Conservation (phyloP, 129 eudicot species). For the Pittosporum tobira region DNA sequence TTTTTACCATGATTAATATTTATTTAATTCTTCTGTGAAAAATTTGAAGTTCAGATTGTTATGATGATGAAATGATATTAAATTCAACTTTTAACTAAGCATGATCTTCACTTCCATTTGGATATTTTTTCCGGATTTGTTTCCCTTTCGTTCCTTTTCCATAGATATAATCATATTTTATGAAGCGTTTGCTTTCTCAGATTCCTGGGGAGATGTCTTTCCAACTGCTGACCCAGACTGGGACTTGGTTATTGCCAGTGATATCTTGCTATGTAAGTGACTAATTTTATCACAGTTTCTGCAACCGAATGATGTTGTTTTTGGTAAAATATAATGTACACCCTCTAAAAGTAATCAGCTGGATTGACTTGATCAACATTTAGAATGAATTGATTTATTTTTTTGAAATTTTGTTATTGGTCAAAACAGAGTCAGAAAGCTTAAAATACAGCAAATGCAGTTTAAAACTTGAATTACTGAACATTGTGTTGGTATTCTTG, state of each 20-base stretch:
- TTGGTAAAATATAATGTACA: neutral
- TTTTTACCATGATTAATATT: neutral
- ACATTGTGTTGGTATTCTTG: too few relatives aligned
- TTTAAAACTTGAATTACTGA: too few relatives aligned
- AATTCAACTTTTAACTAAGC: neutral
- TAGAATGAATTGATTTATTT: neutral
- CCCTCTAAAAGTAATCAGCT: neutral
- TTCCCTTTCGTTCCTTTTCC: too few relatives aligned
- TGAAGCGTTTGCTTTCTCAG: constrained; percentile 27
- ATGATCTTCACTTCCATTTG: neutral
- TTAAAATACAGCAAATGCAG: too few relatives aligned
- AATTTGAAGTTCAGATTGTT: neutral
- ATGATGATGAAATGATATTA: neutral
- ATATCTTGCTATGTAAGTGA: constrained; percentile 79
- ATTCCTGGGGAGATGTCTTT: constrained; percentile 94
- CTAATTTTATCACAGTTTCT: neutral
- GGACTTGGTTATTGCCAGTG: constrained; percentile 92
- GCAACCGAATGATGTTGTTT: neutral
- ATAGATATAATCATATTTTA: neutral
- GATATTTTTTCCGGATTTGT: neutral
- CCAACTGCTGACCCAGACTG: constrained; percentile 62
- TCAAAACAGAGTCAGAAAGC: too few relatives aligned
- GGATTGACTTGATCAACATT: neutral
- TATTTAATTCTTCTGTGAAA: neutral
- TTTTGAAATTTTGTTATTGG: too few relatives aligned